These are phyloP conservation scores for Phycomyces nitens DNA, from an alignment of 192 early-diverging fungal species.

Conservation along the genomic window DNA sequence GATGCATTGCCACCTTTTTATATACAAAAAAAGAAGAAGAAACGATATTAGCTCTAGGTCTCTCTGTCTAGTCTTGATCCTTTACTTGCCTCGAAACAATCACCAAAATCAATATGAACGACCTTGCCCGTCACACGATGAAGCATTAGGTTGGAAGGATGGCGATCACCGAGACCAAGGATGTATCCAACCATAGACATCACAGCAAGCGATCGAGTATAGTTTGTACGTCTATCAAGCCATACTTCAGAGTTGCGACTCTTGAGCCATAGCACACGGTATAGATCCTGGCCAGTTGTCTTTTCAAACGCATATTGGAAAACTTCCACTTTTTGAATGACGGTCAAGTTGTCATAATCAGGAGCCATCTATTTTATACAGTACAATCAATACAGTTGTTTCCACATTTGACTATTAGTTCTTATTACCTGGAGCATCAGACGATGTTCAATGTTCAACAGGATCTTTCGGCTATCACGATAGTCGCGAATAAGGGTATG, in stretches of 20 bases:
- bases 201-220: conserved; percentile 89
- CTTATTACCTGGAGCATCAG: conserved; percentile 72
- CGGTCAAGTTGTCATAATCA: conserved; percentile 82
- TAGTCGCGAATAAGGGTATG: conserved; percentile 84
- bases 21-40: conserved; percentile 1
- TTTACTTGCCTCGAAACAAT: conserved; percentile 84
- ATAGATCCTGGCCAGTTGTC: conserved; percentile 89
- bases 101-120: conserved; percentile 97
- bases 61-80: no score
- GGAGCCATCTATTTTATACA: conserved; percentile 70
- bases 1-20: conserved; percentile 83
- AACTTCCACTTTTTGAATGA: conserved; percentile 91
- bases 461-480: conserved; percentile 74
- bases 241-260: conserved; percentile 94
- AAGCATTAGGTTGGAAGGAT: conserved; percentile 95
- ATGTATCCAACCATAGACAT: conserved; percentile 99
- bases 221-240: conserved; percentile 92
- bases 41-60: not conserved
- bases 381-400: no score
- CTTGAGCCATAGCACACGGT: conserved; percentile 91
- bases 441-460: conserved; percentile 87
- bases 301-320: conserved; percentile 90
- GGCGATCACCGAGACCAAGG: conserved; percentile 93
- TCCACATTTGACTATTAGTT: not conserved
- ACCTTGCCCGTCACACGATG: conserved; percentile 86